A percentile compares a stretch with the other conserved stretches of the same genome.
Conservation (phyloP, 2,329 filamentous ascomycete genomes). For the Fusarium stilboides region DNA sequence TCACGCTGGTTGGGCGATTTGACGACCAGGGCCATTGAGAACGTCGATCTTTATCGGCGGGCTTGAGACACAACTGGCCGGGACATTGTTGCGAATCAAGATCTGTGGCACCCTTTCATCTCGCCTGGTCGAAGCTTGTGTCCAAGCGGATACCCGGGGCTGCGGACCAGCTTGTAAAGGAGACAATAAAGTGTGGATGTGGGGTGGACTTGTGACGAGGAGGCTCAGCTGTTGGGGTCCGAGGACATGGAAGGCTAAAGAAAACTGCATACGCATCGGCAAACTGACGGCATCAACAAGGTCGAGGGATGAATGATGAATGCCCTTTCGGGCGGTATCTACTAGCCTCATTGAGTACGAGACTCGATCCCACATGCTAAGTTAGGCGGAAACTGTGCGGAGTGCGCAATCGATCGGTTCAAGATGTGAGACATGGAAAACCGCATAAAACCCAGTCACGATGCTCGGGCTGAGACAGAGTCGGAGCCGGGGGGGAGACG, state of each 20-base stretch:
- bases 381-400: constrained; percentile 35
- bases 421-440: constrained; percentile 46
- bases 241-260: constrained; percentile 31
- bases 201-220: constrained; percentile 40
- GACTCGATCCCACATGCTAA: constrained; percentile 33
- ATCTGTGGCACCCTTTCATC: constrained; percentile 60
- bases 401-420: constrained; percentile 49
- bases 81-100: constrained; percentile 56
- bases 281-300: constrained; percentile 33
- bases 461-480: constrained; percentile 38
- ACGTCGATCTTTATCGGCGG: constrained; percentile 43
- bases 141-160: constrained; percentile 44
- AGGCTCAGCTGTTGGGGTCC: constrained; percentile 38
- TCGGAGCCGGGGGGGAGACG: constrained; percentile 18
- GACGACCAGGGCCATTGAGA: constrained; percentile 44
- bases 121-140: constrained; percentile 54
- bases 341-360: constrained; percentile 28
- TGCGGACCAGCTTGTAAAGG: constrained; percentile 33
- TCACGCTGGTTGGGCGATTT: constrained; percentile 47
- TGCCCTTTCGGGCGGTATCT: constrained; percentile 7
- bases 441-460: constrained; percentile 46
- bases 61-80: constrained; percentile 50
- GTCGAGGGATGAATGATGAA: neutral
- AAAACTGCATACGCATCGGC: constrained; percentile 22
- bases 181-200: constrained; percentile 32